Percentiles rank a stretch among this genome's conserved stretches.
These are phyloP conservation scores for Dioscorea alata DNA, from an alignment of 106 monocot genomes.

Conservation along the genomic window DNA sequence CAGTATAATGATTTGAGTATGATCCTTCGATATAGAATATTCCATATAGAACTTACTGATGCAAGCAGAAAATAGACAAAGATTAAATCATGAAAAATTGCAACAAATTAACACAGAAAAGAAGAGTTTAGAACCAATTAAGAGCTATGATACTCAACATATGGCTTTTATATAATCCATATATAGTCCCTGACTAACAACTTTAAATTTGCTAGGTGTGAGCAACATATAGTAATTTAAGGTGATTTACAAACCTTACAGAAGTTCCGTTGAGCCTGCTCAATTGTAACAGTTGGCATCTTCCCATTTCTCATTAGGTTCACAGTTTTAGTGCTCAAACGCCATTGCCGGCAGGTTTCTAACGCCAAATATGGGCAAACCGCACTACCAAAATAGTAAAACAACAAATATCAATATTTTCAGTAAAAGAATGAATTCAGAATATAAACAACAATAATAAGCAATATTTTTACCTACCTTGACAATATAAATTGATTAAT, in stretches of 20 bases:
- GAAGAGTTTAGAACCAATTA: too few relatives aligned
- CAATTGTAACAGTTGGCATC: constrained; percentile 98
- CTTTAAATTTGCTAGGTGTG: too few relatives aligned
- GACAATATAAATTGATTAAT: not conserved
- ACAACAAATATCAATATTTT: not conserved
- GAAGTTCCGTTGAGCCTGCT: constrained; percentile 94
- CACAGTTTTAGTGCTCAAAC: constrained; percentile 88
- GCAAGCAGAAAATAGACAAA: too few relatives aligned
- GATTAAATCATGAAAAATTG: too few relatives aligned
- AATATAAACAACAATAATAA: not conserved
- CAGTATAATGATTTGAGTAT: too few relatives aligned
- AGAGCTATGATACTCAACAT: too few relatives aligned
- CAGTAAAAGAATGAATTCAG: not conserved
- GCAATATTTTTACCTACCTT: not conserved
- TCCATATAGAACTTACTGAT: too few relatives aligned
- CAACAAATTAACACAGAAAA: too few relatives aligned
- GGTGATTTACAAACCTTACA: constrained; percentile 48
- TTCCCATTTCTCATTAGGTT: constrained; percentile 95
- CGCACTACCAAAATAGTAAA: constrained; percentile 44
- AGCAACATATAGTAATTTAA: too few relatives aligned
- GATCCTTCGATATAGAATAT: too few relatives aligned
- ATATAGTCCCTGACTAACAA: too few relatives aligned
- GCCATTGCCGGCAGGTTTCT: constrained; percentile 97
- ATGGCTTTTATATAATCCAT: too few relatives aligned
- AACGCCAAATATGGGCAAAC: constrained; percentile 95